Base-by-base conservation (phyloP, 176 grass and related monocot species). In the Tuctoria greenei region DNA sequence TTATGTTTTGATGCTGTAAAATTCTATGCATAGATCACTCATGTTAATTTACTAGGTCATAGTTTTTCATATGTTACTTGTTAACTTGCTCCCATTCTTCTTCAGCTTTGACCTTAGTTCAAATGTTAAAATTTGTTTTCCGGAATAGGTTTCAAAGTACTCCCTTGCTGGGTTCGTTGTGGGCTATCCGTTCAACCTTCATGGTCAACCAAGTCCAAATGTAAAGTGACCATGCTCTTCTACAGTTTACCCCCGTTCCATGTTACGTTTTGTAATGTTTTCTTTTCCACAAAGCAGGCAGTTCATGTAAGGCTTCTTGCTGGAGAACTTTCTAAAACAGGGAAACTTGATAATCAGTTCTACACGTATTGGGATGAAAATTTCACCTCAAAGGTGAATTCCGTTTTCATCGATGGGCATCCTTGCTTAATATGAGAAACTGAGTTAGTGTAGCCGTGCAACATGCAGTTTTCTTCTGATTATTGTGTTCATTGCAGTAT, bases 311-410 rank as follows among this genome's bases (percentile, higher is more conserved):
- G 76, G 62, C 93, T 91, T 82, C 90, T 97, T 66, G 77, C 88
- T 45, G 79, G 90, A 77, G 83, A 97, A 28, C 86, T 97, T 83
- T 73, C 63, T 46, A 83, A 91, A 81, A 93, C 94, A 60, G 76
- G 81, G 64, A 89, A 70, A 72, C 86, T 97, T 66, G 86, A 89
- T 75, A 81, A 67, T 65, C 20, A 87, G 72, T 76, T 66, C 44
- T 97, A 91, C 79, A 87, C 91, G 75, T 93, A 93, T 72, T 97
- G 94, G 94, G 88, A 93, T 72, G 94, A 91, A 87, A 97, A 91
- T 84, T 97, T 91, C 75, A 97, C 88, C 34, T 89, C 93, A 65
- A 93, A 88, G 90, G 91, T 97, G 83, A 73, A 18, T 15, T 49
- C 5, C 34, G 1, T 76, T 86, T 73, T 65, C 20, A n/a, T 73